Evolutionary conservation across 1,139 yeast genomes (phyloP).

Genomic region (Geotrichum klebahnii): DNA sequence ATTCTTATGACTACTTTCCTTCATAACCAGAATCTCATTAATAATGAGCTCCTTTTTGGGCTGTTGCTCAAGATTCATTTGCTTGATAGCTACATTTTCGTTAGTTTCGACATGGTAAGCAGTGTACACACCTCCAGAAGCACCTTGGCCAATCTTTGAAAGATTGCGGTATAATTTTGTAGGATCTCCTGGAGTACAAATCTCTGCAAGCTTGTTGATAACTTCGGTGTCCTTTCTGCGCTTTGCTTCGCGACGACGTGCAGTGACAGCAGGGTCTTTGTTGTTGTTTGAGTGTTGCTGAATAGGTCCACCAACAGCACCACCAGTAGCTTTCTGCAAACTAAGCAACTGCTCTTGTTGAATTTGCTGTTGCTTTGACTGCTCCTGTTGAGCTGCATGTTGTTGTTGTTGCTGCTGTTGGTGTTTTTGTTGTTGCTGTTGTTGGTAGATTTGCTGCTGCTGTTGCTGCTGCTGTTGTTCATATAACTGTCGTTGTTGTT

Average conservation of each 20-base stretch:
- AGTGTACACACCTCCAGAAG: constrained; percentile 94
- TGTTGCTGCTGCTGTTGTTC: constrained; percentile 24
- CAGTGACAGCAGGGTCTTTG: constrained; percentile 39
- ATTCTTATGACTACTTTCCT: constrained; percentile 84
- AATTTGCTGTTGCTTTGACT: constrained; percentile 25
- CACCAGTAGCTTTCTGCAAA: constrained; percentile 35
- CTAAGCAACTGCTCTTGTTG: constrained; percentile 34
- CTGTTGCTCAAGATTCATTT: constrained; percentile 89
- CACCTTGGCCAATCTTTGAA: constrained; percentile 93
- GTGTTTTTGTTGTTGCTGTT: constrained; percentile 22
- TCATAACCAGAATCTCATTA: constrained; percentile 93
- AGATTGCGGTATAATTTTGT: constrained; percentile 62
- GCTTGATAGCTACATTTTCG: constrained; percentile 85
- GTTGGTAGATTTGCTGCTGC: constrained; percentile 24
- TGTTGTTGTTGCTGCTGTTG: constrained; percentile 23
- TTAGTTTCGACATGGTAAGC: constrained; percentile 66
- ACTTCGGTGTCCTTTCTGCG: constrained; percentile 65
- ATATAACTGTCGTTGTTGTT: constrained; percentile 22
- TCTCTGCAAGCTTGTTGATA: constrained; percentile 62
- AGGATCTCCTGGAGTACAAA: constrained; percentile 90
- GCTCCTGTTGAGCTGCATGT: constrained; percentile 21
- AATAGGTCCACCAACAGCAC: constrained; percentile 33
- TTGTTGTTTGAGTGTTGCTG: constrained; percentile 33
- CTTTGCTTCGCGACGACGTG: constrained; percentile 73
- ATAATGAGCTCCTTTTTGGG: constrained; percentile 92